Base-by-base conservation (phyloP, 805 yeast species). In the Kluyveromyces wickerhamii region DNA sequence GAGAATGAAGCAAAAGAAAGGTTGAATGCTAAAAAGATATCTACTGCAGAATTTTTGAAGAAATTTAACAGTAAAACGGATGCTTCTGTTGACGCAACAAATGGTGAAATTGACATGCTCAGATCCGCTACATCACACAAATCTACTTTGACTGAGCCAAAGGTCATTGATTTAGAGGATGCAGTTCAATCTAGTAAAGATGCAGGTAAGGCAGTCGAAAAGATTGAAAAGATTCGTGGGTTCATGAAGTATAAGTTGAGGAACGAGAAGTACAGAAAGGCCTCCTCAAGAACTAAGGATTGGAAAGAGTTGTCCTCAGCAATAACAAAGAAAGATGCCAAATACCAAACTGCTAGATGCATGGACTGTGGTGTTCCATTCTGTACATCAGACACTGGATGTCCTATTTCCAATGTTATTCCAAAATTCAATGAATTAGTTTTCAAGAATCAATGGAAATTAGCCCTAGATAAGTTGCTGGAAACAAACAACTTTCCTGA, bases 311-410 rank as follows among this genome's bases (percentile, higher is more conserved):
- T 89, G 59, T 77, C 94, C 9, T 64, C 75, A 10, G 75, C 95
- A 37, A 69, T 89, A 49, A 68, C 86, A 38, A 82, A 84, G 62
- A 87, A 82, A 34, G 97, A 92, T 47, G 79, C 89, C 53, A 74
- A 78, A 58, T 74, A 72, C 58, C 96, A 89, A 67, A 84, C 97
- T 39, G 96, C 97, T 11, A 77, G 98, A 63, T 89, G 98, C 72
- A 89, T 92, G 95, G 97, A 89, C 65, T 89, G 98, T 71, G 98
- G 98, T 69, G 94, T 92, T 50, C 98, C 98, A 39, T 89, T 89
- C 76, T 89, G 98, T 71, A 94, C 89, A 54, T 81, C 95, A 31
- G 97, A 89, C 61, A 83, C 95, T 28, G 98, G 98, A 40, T 89
- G 98, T 67, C 98, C 98, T 35, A 82, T 89, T 47, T 87, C 96